phyloP scores from a whole-genome alignment of 306 rosid species.

The Gillenia trifoliata region DNA sequence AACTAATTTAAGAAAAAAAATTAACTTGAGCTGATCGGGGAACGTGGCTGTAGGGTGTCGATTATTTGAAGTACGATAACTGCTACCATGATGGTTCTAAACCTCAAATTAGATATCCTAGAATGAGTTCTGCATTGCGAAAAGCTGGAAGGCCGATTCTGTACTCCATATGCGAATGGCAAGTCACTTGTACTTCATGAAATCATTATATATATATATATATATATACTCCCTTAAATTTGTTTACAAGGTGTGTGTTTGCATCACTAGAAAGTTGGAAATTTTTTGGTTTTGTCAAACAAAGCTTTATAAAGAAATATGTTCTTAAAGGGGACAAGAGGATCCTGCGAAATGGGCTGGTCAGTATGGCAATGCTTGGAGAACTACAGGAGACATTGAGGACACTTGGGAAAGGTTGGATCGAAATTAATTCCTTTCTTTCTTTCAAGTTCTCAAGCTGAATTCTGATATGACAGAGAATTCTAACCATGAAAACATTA shows the following conservation, averaged over 20 bases:
- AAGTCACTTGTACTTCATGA: not conserved
- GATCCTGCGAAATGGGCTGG: slow-evolving; percentile 21
- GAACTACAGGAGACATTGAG: slow-evolving; percentile 23
- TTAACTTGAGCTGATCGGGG: not conserved
- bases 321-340: slow-evolving; percentile 11
- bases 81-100: slow-evolving; percentile 21
- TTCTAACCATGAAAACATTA: not conserved
- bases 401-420: slow-evolving; percentile 22
- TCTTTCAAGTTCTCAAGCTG: not conserved
- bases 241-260: not conserved
- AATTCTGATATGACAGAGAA: not conserved
- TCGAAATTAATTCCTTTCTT: not conserved
- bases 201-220: not conserved
- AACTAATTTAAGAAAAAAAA: not conserved
- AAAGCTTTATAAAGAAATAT: not conserved
- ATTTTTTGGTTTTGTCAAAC: not conserved
- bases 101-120: slow-evolving; percentile 18
- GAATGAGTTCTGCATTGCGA: slow-evolving; percentile 18
- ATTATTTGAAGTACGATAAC: slow-evolving; percentile 26
- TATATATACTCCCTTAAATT: not conserved
- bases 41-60: slow-evolving; percentile 17
- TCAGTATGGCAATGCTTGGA: slow-evolving; percentile 17
- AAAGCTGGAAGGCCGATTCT: slow-evolving; percentile 21
- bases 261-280: not conserved
- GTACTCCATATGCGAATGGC: slow-evolving; percentile 23